Base-by-base conservation (phyloP, 1,284 basidiomycete species). In the Apiotrichum mycotoxinovorans region DNA sequence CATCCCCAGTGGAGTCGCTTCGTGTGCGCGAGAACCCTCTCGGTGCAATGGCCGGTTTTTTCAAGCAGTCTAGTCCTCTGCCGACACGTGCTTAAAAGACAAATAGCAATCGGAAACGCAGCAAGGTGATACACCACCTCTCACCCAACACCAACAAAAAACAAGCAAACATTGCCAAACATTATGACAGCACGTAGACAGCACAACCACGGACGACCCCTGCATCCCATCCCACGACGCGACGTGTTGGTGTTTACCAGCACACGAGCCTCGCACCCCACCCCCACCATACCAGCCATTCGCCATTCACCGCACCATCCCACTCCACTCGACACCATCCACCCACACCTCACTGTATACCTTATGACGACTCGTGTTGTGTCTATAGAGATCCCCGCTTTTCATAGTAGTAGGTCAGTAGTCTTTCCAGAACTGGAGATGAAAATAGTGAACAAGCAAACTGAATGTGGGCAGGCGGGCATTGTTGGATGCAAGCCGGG, bases 1-100 rank as follows among this genome's bases (percentile, higher is more conserved):
- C 42, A 14, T 58, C 49, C 23, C 45, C 51, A 7, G 44, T 25
- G 37, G 60, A 53, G 55, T 56, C 33, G 41, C 55, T 63, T 18
- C 54, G 61, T 26, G 64, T 60, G 30, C 53, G 67, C 42, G 67
- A 68, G 48, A 66, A 67, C 59, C 68, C 68, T 3, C 53, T 70
- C 23, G 59, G 54, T 23, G 61, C 63, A 4, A 46, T 70, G 27
- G 53, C 54, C 5, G 61, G 61, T 10, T 67, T 67, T 51, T 54
- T 71, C 52, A 69, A 59, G 57, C 51, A 41, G 46, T 35, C 46
- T 18, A 48, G 33, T 23, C 46, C 46, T 4, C 46, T 48, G 18
- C 34, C 48, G 25, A 40, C 48, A 4, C 48, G 48, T 50, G 48
- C 48, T 40, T 50, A 35, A 30, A 12, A 33, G 11, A 27, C 4